Conservation (phyloP, 192 early-diverging fungal species). For the Allomyces javanicus region DNA sequence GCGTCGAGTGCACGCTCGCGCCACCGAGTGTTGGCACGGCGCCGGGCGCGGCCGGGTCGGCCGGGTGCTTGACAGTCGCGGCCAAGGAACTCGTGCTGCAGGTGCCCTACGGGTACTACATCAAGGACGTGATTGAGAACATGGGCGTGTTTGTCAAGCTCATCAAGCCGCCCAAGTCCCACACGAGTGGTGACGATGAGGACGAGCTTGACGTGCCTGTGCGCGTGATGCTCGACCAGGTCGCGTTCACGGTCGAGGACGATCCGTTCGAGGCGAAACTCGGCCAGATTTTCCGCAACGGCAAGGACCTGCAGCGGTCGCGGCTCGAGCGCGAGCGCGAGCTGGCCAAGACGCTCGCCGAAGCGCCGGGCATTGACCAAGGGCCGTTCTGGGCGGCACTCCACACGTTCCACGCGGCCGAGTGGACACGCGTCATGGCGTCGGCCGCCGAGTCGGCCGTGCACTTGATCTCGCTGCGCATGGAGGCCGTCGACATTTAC, state of each 20-base stretch:
- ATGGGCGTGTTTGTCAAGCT: background rate
- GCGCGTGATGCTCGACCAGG: background rate
- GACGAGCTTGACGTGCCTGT: background rate
- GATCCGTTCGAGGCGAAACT: background rate
- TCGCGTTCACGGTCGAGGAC: background rate
- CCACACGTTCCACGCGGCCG: background rate
- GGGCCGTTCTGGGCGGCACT: background rate
- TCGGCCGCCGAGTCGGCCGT: background rate
- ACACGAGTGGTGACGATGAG: background rate
- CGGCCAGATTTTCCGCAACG: background rate
- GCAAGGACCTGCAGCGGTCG: background rate
- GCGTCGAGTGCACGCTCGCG: background rate
- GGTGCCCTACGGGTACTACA: background rate
- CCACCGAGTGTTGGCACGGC: background rate
- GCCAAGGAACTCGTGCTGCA: too few relatives aligned
- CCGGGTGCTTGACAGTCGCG: background rate
- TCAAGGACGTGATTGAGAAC: background rate
- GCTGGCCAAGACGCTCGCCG: background rate
- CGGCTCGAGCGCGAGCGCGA: background rate
- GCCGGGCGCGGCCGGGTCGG: background rate
- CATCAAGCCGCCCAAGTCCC: background rate
- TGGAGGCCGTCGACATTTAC: background rate
- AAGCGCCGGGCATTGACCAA: background rate
- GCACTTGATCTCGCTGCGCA: background rate
- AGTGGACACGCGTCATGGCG: background rate